Evolutionary conservation across 768 basidiomycete genomes (phyloP), one percentile per base, ranked within the genome.

Genomic region (Austroboletus festivus): DNA sequence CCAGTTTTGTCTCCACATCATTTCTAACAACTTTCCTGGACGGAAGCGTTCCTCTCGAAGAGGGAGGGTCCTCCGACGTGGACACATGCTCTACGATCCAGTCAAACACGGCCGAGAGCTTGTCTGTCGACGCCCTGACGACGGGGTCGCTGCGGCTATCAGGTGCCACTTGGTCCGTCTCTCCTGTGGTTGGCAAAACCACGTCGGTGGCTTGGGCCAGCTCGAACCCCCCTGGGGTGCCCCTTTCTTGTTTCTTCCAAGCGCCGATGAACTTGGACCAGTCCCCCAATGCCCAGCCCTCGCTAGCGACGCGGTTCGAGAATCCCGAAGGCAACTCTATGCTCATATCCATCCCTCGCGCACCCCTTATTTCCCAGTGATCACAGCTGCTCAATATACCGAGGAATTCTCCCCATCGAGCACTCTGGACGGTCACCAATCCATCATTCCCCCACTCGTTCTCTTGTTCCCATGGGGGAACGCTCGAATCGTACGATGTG

Each of bases 281-380:
- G 52, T 88, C 84, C 3, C 67, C 65, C 4, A 73, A 38, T 11
- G 62, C 56, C 76, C 64, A 78, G 53, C 58, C 80, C 62, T 59
- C 78, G 53, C 78, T 76, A 68, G 51, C 48, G n/a, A 61, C 47
- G 28, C 67, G 63, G 43, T 55, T 53, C 33, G 55, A 49, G 38
- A 66, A 35, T 24, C 30, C 77, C 69, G 73, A 79, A 18, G 77
- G 79, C 16, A 82, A 64, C 54, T 88, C 81, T 1, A 84, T 72
- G 39, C 74, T 81, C 41, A 80, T 74, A 47, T 85, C 88, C 56
- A 85, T 71, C 4, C 93, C 90, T n/a, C 85, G 70, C 19, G 90
- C 85, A 0, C 95, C 96, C 52, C 96, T 72, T 64, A 97, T 79
- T 58, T 95, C 88, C 96, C 96, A 99, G 61, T 99, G 96, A 72